These are phyloP conservation scores for Aspergillus phoenicis DNA, from an alignment of 2,329 filamentous ascomycete species.

Conservation along the genomic window DNA sequence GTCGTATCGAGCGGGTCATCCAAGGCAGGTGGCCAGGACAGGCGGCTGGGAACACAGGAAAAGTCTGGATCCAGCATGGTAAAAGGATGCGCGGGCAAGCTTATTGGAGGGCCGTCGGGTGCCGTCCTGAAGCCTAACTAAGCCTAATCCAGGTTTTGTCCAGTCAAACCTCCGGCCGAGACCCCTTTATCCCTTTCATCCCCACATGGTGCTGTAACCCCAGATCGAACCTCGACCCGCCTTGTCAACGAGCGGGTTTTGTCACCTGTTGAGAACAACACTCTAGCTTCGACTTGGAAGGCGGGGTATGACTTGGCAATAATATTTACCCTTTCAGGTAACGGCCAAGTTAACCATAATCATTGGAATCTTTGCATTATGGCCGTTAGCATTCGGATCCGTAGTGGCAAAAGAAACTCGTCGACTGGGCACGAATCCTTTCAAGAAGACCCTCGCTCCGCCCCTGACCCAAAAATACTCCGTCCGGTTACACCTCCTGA, in stretches of 20 bases:
- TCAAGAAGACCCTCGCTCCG: background rate
- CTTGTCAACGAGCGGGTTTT: background rate
- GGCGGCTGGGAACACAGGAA: background rate
- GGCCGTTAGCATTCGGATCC: background rate
- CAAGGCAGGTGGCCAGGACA: background rate
- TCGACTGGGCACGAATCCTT: background rate
- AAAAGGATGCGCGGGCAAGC: background rate
- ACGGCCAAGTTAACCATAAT: background rate
- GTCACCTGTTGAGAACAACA: background rate
- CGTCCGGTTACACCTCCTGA: conserved; percentile 13
- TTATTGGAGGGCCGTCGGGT: conserved; percentile 1
- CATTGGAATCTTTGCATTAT: background rate
- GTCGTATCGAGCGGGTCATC: background rate
- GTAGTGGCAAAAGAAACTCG: background rate
- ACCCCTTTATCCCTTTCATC: background rate
- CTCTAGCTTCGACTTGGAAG: background rate
- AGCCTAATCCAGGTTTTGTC: conserved; percentile 5
- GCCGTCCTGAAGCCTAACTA: conserved; percentile 1
- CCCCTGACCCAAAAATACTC: conserved; percentile 13
- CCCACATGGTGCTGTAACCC: conserved; percentile 9
- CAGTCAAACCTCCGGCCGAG: background rate
- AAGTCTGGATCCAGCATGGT: background rate
- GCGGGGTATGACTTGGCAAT: background rate
- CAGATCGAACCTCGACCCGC: conserved; percentile 5
- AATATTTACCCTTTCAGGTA: background rate